Conservation (phyloP, 768 basidiomycete genomes). For the Boletus barrowsii region DNA sequence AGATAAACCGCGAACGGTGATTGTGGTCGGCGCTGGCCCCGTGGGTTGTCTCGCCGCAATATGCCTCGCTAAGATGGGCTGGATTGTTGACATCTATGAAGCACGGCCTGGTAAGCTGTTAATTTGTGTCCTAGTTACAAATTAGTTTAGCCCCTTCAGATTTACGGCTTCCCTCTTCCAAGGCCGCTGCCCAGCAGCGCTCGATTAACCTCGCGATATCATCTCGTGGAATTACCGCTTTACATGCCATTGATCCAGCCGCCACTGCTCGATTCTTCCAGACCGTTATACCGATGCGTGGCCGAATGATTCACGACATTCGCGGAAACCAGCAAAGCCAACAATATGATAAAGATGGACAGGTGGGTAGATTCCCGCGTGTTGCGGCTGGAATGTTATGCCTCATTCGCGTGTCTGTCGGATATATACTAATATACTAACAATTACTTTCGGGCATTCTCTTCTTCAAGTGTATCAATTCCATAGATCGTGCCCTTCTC, state of each 20-base stretch:
- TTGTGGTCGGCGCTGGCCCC: slow-evolving; percentile 85
- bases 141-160: slow-evolving; percentile 42
- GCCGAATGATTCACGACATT: slow-evolving; percentile 88
- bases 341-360: slow-evolving; percentile 82
- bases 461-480: slow-evolving; percentile 79
- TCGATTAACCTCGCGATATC: slow-evolving; percentile 98
- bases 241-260: slow-evolving; percentile 73
- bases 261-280: slow-evolving; percentile 69
- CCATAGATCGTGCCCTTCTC: slow-evolving; percentile 83
- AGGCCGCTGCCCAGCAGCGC: slow-evolving; percentile 64
- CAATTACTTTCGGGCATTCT: slow-evolving; percentile 22
- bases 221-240: slow-evolving; percentile 85
- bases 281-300: slow-evolving; percentile 88
- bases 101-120: slow-evolving; percentile 61
- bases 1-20: slow-evolving; percentile 40
- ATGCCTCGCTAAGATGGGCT: slow-evolving; percentile 82
- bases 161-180: slow-evolving; percentile 69
- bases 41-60: slow-evolving; percentile 92
- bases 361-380: slow-evolving; percentile 51
- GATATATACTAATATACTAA: slow-evolving; percentile 11
- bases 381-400: slow-evolving; percentile 5
- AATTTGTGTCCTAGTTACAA: slow-evolving; percentile 12
- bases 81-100: slow-evolving; percentile 80
- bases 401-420: slow-evolving; percentile 22
- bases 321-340: slow-evolving; percentile 78